These are phyloP conservation scores for Pulveroboletus sp. DNA, from an alignment of 768 basidiomycete genomes.

Conservation along the genomic window DNA sequence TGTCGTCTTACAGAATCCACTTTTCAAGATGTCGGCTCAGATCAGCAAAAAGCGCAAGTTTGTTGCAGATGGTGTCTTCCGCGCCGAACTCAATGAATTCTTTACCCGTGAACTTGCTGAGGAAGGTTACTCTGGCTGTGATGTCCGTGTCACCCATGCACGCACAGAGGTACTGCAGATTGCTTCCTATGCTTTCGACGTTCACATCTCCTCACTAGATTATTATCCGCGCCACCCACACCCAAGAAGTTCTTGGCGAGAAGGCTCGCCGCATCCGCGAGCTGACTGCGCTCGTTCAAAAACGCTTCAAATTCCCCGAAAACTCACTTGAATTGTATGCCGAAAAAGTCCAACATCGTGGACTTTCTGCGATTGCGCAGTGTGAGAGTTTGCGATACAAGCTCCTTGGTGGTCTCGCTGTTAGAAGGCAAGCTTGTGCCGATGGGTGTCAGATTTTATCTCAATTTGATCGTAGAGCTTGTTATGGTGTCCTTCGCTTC, in stretches of 20 bases:
- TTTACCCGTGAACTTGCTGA: constrained; percentile 97
- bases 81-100: constrained; percentile 99
- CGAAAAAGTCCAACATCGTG: constrained; percentile 98
- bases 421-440: constrained; percentile 71
- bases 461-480: constrained; percentile 55
- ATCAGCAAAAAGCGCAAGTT: constrained; percentile 99
- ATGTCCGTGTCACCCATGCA: constrained; percentile 98
- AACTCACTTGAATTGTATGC: constrained; percentile 98
- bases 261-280: constrained; percentile 99
- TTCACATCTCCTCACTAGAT: constrained; percentile 50
- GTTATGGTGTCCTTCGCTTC: constrained; percentile 99
- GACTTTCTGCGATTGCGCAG: constrained; percentile 97
- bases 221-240: constrained; percentile 99
- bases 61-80: constrained; percentile 98
- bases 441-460: not conserved
- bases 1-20: constrained; percentile 8
- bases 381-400: constrained; percentile 99
- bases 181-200: not conserved
- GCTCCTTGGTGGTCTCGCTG: constrained; percentile 98
- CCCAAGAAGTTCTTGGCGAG: constrained; percentile 97
- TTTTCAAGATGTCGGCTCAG: constrained; percentile 68
- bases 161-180: constrained; percentile 77
- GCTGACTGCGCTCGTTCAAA: constrained; percentile 96
- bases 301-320: constrained; percentile 99
- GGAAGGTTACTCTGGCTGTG: constrained; percentile 99